These are phyloP conservation scores for Chrysosporium keratinophilum DNA, from an alignment of 2,329 filamentous ascomycete species.

Conservation along the genomic window DNA sequence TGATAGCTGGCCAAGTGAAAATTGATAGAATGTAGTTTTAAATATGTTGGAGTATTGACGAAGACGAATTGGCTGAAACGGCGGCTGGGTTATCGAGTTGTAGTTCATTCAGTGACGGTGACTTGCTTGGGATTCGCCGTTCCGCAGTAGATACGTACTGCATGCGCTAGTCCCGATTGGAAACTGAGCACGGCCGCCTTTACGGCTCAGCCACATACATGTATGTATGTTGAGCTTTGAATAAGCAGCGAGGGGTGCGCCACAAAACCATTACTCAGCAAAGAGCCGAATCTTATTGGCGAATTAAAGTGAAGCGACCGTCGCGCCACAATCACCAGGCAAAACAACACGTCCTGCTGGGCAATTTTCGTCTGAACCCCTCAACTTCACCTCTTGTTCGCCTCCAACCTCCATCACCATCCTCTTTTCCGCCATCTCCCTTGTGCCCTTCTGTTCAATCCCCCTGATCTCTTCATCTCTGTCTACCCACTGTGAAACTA, in stretches of 20 bases:
- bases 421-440: background rate
- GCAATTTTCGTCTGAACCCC: background rate
- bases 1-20: too few species aligned
- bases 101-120: background rate
- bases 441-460: background rate
- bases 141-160: background rate
- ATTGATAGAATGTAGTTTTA: too few species aligned
- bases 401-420: background rate
- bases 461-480: background rate
- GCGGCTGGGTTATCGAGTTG: too few species aligned
- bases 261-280: background rate
- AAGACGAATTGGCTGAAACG: too few species aligned
- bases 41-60: too few species aligned
- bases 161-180: background rate
- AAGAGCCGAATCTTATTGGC: slow-evolving; percentile 2
- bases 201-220: background rate
- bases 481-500: background rate
- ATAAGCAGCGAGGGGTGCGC: background rate
- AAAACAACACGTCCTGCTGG: background rate
- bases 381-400: background rate
- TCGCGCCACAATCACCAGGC: background rate
- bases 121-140: background rate
- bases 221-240: background rate
- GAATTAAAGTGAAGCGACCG: slow-evolving; percentile 8
- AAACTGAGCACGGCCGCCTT: background rate